Evolutionary conservation across 2,329 filamentous ascomycete genomes (phyloP), one percentile per base, ranked within the genome.

Genomic region (Camillea tinctor): DNA sequence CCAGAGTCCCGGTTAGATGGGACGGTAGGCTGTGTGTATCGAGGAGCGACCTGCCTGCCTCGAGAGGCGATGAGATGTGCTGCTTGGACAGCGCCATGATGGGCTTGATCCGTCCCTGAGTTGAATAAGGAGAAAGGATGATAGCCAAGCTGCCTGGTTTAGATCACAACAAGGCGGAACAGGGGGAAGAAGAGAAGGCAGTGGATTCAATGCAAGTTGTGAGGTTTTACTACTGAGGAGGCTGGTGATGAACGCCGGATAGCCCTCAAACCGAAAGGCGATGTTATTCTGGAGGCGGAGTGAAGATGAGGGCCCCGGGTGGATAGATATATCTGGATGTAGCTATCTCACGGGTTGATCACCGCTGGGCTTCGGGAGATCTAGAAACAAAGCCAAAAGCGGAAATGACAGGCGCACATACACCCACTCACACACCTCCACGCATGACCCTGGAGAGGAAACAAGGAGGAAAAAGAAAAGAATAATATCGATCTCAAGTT

Each of bases 21-120:
- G 79, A 73, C 1, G 86, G 85, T n/a, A 88, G 77, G 60, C 82
- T 80, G 64, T 85, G 80, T 36, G 77, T 76, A 66, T 87, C 83
- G 60, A 87, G 80, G 57, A 88, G 76, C 20, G 85, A 88, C 50
- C 77, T 76, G 19, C 85, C 85, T 24, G 86, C 85, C 77, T 88
- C 86, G 59, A 89, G 79, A 15, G 86, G 86, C 54, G 84, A 81
- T 1, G 86, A 88, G 67, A 88, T 88, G 59, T 76, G 78, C 58
- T 79, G 76, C 74, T 86, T 88, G 69, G 83, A 76, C 48, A 77
- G 69, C 78, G 69, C 62, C 68, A 72, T 73, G 52, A 52, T 66
- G 55, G 36, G n/a, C 23, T 53, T 13, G 13, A 19, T 44, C 17
- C 17, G 36, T n/a, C 36, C n/a, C 36, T 11, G 13, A 21, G 65